Percentiles rank a stretch among this genome's conserved stretches.
Evolutionary conservation across 225 moss, liverwort and hornwort genomes (phyloP).

Genomic region (Physcomitrium patens): DNA sequence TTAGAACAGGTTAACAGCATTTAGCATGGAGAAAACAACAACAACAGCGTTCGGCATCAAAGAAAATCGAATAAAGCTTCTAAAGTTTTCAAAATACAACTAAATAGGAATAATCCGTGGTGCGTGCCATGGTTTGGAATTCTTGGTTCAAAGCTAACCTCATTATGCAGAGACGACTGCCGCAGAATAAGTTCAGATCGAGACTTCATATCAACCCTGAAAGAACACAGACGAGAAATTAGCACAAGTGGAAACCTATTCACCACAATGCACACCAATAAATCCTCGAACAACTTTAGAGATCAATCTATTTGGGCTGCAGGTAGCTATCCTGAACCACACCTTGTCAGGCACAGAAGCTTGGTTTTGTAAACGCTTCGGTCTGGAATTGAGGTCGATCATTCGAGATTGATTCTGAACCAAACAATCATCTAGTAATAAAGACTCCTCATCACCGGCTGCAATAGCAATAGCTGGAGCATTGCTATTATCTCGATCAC

Average conservation of each 20-base stretch:
- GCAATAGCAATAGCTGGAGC: slow-evolving; percentile 70
- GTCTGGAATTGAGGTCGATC: slow-evolving; percentile 92
- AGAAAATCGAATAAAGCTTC: neutral
- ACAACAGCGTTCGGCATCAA: neutral
- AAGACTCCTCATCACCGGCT: slow-evolving; percentile 75
- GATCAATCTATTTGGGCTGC: neutral
- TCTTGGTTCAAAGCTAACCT: slow-evolving; percentile 65
- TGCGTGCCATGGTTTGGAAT: slow-evolving; percentile 40
- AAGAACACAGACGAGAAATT: slow-evolving; percentile 44
- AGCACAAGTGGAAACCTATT: slow-evolving; percentile 20
- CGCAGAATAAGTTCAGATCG: slow-evolving; percentile 81
- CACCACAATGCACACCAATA: slow-evolving; percentile 27
- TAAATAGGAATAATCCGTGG: slow-evolving; percentile 1
- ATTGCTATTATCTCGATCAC: slow-evolving; percentile 76
- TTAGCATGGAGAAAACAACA: neutral
- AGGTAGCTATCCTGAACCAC: slow-evolving; percentile 14
- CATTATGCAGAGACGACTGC: slow-evolving; percentile 64
- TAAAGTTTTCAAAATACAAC: neutral
- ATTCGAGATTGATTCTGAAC: slow-evolving; percentile 58
- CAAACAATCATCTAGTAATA: slow-evolving; percentile 54
- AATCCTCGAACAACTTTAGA: slow-evolving; percentile 10
- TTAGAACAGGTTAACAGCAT: slow-evolving; percentile 7
- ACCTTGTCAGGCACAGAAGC: slow-evolving; percentile 64
- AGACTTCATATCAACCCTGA: slow-evolving; percentile 84
- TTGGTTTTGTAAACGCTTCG: slow-evolving; percentile 71